phyloP scores from a whole-genome alignment of 2,329 filamentous ascomycete genomes.

The Penicillium sp. region DNA sequence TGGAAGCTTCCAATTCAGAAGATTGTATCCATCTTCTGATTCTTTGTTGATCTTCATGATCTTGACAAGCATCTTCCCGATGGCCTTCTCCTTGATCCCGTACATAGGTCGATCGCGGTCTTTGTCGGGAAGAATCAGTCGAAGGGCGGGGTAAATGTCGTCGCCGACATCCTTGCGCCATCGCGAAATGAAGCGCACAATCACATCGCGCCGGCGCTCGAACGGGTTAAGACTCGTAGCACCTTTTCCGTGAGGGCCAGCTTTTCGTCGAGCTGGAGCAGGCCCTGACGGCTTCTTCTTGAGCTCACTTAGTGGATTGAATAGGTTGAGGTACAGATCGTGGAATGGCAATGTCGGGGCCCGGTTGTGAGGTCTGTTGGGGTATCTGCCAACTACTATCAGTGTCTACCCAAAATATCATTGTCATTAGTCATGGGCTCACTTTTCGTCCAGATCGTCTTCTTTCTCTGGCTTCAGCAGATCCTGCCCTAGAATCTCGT shows the following conservation, averaged over 20 bases:
- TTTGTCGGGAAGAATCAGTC: conserved; percentile 88
- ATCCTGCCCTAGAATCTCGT: conserved; percentile 23
- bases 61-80: conserved; percentile 87
- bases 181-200: conserved; percentile 78
- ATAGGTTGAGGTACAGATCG: conserved; percentile 72
- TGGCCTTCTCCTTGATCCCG: conserved; percentile 86
- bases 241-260: conserved; percentile 56
- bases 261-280: conserved; percentile 56
- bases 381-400: conserved; percentile 58
- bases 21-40: conserved; percentile 80
- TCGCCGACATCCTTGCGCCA: conserved; percentile 88
- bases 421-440: background rate
- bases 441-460: conserved; percentile 37
- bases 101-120: conserved; percentile 92
- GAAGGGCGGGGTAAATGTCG: conserved; percentile 90
- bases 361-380: conserved; percentile 78
- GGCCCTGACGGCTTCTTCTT: conserved; percentile 67
- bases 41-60: conserved; percentile 88
- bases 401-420: background rate
- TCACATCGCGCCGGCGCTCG: conserved; percentile 75
- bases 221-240: conserved; percentile 62
- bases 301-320: conserved; percentile 77
- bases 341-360: conserved; percentile 79
- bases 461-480: conserved; percentile 10
- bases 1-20: conserved; percentile 91